Conservation (phyloP, 2,329 filamentous ascomycete species). For the Phyllachora maydis region DNA sequence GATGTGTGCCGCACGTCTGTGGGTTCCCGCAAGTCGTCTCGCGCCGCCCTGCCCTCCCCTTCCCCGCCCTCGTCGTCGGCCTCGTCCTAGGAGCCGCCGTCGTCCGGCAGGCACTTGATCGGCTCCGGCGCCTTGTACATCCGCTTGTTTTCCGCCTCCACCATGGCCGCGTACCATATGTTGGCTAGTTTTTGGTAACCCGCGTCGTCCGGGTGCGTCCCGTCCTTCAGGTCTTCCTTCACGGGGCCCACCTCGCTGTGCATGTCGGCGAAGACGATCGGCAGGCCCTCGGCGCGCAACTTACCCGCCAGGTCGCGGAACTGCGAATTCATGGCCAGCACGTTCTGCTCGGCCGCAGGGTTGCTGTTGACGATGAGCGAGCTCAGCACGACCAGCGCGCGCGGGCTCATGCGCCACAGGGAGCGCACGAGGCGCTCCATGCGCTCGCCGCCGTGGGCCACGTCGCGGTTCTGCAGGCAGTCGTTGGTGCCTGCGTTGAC, state of each 20-base stretch:
- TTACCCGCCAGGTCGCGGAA: slow-evolving; percentile 9
- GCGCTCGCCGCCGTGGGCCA: slow-evolving; percentile 11
- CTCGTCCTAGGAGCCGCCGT: slow-evolving; percentile 3
- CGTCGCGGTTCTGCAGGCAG: slow-evolving; percentile 12
- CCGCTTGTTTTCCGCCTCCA: slow-evolving; percentile 4
- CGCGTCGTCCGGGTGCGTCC: slow-evolving; percentile 15
- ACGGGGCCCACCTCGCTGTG: slow-evolving; percentile 9
- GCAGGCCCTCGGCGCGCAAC: slow-evolving; percentile 9
- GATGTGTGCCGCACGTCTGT: no score
- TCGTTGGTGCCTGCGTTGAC: slow-evolving; percentile 24
- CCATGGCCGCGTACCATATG: slow-evolving; percentile 13
- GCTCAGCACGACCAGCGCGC: slow-evolving; percentile 15
- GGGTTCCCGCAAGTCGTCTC: no score
- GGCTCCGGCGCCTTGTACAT: slow-evolving; percentile 13
- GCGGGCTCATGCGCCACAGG: slow-evolving; percentile 11
- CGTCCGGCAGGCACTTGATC: slow-evolving; percentile 5
- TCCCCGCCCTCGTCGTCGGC: slow-evolving; percentile 1
- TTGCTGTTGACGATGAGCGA: slow-evolving; percentile 12
- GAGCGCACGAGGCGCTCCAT: slow-evolving; percentile 15
- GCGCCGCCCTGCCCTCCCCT: no score
- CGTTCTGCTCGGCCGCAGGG: slow-evolving; percentile 7
- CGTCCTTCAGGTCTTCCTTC: slow-evolving; percentile 13
- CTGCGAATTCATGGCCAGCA: slow-evolving; percentile 13
- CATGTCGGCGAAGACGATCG: slow-evolving; percentile 19
- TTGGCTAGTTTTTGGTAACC: slow-evolving; percentile 20